Percentiles rank a stretch among this genome's conserved stretches.
phyloP scores from a whole-genome alignment of 2,329 filamentous ascomycete genomes.

The Aspergillus awamori region DNA sequence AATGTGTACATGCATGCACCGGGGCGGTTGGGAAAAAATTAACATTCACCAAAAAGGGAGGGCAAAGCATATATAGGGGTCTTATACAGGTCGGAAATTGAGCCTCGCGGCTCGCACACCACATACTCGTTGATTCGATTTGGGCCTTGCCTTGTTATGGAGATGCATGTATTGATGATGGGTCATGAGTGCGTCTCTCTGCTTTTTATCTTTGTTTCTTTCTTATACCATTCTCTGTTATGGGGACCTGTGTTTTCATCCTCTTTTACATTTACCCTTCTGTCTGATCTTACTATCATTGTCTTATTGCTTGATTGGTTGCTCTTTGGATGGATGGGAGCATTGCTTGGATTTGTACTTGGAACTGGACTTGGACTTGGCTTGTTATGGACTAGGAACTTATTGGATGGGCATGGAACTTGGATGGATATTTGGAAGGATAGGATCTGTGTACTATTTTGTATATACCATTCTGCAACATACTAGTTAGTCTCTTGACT shows the following conservation, averaged over 20 bases:
- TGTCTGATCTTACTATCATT: not conserved
- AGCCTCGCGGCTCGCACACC: slow-evolving; percentile 17
- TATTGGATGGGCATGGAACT: slow-evolving; percentile 5
- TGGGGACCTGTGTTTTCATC: slow-evolving; percentile 11
- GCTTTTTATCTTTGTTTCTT: not conserved
- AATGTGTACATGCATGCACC: slow-evolving; percentile 5
- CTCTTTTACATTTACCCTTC: not conserved
- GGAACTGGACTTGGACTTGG: not conserved
- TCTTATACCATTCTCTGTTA: slow-evolving; percentile 1
- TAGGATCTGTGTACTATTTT: slow-evolving; percentile 11
- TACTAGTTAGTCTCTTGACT: slow-evolving; percentile 1
- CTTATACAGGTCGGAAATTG: slow-evolving; percentile 6
- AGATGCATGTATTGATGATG: slow-evolving; percentile 2
- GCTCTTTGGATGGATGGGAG: not conserved
- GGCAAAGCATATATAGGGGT: slow-evolving; percentile 17
- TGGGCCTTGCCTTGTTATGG: too few relatives aligned
- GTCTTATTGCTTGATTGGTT: not conserved
- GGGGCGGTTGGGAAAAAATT: slow-evolving; percentile 9
- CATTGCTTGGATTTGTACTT: not conserved
- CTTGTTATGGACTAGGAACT: slow-evolving; percentile 4
- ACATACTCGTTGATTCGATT: not conserved
- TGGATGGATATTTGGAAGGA: slow-evolving; percentile 9
- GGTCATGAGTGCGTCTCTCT: slow-evolving; percentile 6
- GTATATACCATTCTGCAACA: slow-evolving; percentile 13
- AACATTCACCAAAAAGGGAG: not conserved